These are phyloP conservation scores for Neurospora intermedia DNA, from an alignment of 495 filamentous ascomycete species.

Conservation along the genomic window DNA sequence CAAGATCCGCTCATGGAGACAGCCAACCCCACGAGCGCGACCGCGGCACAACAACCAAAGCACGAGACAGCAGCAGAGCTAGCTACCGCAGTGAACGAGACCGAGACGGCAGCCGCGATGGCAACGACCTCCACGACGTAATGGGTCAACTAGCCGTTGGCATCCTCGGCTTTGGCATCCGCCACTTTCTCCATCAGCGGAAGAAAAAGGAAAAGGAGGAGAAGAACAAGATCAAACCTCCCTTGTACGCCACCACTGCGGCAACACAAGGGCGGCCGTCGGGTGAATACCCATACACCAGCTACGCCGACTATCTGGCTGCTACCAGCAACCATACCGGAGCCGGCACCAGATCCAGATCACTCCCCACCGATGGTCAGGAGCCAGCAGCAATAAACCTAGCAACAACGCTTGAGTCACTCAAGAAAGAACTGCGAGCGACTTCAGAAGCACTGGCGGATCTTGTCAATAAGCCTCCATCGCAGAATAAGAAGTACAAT, in stretches of 20 bases:
- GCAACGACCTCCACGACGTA: constrained; percentile 15
- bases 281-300: background rate
- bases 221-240: background rate
- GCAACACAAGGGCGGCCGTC: background rate
- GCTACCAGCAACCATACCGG: background rate
- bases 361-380: background rate
- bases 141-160: constrained; percentile 19
- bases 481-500: constrained; percentile 9
- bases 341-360: background rate
- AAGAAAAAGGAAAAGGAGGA: background rate
- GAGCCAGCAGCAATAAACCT: background rate
- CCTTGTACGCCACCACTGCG: background rate
- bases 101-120: background rate
- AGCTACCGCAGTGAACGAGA: background rate
- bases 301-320: background rate
- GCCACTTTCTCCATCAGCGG: constrained; percentile 10
- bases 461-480: background rate
- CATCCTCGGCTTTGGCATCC: constrained; percentile 14
- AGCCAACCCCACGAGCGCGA: background rate
- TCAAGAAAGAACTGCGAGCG: constrained; percentile 12
- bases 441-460: constrained; percentile 8
- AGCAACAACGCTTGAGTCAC: constrained; percentile 11
- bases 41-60: background rate
- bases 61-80: background rate
- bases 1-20: background rate